Percentiles rank a stretch among this genome's conserved stretches.
Evolutionary conservation across 208 protist genomes (phyloP).

Genomic region (Acanthamoeba sp.): DNA sequence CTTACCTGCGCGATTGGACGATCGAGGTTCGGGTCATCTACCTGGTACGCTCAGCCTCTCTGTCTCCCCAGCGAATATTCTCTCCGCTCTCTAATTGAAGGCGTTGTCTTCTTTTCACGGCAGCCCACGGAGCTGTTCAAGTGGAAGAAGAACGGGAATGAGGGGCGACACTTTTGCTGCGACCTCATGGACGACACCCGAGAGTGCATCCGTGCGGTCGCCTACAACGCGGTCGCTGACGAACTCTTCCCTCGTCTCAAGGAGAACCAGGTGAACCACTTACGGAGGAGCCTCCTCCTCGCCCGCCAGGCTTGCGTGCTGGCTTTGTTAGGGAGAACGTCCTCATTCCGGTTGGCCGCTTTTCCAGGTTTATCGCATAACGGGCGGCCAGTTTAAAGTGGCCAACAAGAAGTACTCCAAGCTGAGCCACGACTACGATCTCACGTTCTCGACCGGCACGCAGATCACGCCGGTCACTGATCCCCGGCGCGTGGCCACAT

Average conservation of each 20-base stretch:
- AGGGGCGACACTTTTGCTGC: background rate
- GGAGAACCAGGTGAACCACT: slow-evolving; percentile 1
- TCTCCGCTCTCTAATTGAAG: too few relatives aligned
- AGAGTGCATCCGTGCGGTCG: background rate
- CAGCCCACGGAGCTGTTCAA: slow-evolving; percentile 3
- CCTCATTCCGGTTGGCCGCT: too few relatives aligned
- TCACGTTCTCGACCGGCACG: background rate
- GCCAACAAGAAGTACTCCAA: slow-evolving; percentile 46
- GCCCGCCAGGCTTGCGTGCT: too few relatives aligned
- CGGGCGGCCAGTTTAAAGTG: background rate
- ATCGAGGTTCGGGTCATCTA: background rate
- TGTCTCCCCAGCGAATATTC: too few relatives aligned
- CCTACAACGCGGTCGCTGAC: background rate
- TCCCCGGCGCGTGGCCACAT: background rate
- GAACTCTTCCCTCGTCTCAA: background rate
- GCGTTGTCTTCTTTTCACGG: too few relatives aligned
- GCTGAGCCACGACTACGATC: slow-evolving; percentile 16
- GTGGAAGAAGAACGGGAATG: slow-evolving; percentile 18
- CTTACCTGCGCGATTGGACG: background rate
- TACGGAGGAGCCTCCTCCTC: too few relatives aligned
- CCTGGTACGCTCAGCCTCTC: background rate
- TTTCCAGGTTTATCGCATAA: background rate
- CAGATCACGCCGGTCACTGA: background rate
- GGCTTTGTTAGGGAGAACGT: too few relatives aligned
- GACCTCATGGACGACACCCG: background rate